These are phyloP conservation scores for Naganishia sp. DNA, from an alignment of 1,284 basidiomycete species.

Conservation along the genomic window DNA sequence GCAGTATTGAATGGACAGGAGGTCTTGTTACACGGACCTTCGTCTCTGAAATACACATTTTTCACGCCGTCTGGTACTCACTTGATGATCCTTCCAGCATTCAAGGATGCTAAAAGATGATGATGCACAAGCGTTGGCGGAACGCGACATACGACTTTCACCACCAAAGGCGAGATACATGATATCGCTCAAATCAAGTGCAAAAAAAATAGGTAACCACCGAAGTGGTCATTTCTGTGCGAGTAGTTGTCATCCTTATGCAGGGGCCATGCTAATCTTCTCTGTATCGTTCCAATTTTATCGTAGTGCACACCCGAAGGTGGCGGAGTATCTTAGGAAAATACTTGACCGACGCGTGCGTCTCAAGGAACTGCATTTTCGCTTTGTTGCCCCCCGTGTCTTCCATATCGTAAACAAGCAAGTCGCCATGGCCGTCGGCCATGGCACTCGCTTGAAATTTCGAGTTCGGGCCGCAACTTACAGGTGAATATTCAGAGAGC, in stretches of 20 bases:
- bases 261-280: conserved; percentile 54
- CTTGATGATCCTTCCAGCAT: no score
- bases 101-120: no score
- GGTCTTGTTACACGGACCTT: no score
- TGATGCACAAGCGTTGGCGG: no score
- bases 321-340: neutral
- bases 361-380: neutral
- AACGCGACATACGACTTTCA: no score
- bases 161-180: neutral
- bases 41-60: no score
- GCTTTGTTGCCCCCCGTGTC: neutral
- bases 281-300: conserved; percentile 53
- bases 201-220: conserved; percentile 32
- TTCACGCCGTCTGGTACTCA: no score
- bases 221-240: conserved; percentile 30
- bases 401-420: neutral
- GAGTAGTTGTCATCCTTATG: conserved; percentile 45
- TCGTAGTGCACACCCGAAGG: conserved; percentile 39
- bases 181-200: conserved; percentile 9
- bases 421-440: no score
- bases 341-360: neutral
- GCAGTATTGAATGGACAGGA: no score
- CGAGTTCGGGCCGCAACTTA: no score
- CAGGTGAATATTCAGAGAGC: no score
- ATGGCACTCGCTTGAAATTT: no score